These are phyloP conservation scores for Centrapalus pauciflorus DNA, from an alignment of 129 eudicot genomes.

Conservation along the genomic window DNA sequence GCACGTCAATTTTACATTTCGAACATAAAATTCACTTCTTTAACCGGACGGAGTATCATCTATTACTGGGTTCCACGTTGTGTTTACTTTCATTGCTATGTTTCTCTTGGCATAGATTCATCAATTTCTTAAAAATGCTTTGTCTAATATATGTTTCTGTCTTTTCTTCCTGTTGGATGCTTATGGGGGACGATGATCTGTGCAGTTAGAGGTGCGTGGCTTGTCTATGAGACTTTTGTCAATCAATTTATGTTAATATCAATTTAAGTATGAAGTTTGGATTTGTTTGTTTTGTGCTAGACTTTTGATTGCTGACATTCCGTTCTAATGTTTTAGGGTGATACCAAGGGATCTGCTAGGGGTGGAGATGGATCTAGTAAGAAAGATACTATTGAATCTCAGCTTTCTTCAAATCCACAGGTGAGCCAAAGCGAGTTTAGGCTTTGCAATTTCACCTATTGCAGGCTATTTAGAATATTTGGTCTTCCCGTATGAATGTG, in stretches of 20 bases:
- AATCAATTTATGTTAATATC: background rate
- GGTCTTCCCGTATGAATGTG: background rate
- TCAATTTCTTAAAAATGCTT: background rate
- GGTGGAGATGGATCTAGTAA: constrained; percentile 59
- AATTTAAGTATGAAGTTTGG: background rate
- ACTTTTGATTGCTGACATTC: background rate
- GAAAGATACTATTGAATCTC: constrained; percentile 49
- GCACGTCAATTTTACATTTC: background rate
- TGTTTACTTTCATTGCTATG: constrained; percentile 4
- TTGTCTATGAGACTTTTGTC: background rate
- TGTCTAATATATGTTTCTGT: constrained; percentile 4
- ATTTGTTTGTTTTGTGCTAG: background rate
- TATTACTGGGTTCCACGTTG: background rate
- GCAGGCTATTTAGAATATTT: background rate
- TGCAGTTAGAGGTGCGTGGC: constrained; percentile 33
- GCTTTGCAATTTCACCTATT: background rate
- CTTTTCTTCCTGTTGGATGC: constrained; percentile 22
- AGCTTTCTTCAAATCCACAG: constrained; percentile 49
- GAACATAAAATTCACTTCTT: background rate
- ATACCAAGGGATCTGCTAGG: constrained; percentile 67
- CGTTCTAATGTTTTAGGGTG: constrained; percentile 27
- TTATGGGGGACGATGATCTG: constrained; percentile 5
- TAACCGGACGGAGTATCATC: background rate
- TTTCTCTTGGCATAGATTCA: background rate
- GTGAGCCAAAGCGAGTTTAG: constrained; percentile 12